phyloP scores from a whole-genome alignment of 2,329 filamentous ascomycete genomes.

The Botrytis aclada region DNA sequence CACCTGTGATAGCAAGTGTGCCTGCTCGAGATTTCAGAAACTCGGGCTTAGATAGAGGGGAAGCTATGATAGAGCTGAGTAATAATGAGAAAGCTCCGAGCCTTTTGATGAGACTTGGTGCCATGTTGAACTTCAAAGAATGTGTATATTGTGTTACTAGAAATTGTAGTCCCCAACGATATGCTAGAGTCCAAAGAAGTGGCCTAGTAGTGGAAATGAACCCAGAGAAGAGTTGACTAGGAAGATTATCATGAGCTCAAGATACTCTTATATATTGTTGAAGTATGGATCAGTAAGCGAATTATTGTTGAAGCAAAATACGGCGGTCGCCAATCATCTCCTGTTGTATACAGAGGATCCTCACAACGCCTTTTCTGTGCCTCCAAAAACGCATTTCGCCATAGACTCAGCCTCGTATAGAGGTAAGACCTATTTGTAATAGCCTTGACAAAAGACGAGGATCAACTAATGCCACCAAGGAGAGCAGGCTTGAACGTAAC shows the following conservation, averaged over 20 bases:
- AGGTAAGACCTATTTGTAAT: slow-evolving; percentile 1
- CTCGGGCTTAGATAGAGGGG: background rate
- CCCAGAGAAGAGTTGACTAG: background rate
- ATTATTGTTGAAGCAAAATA: background rate
- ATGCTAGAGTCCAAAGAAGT: background rate
- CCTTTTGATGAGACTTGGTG: background rate
- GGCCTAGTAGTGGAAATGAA: background rate
- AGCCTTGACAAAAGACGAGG: background rate
- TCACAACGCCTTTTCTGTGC: background rate
- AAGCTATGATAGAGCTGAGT: background rate
- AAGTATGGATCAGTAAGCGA: background rate
- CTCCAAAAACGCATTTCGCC: background rate
- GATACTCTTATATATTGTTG: background rate
- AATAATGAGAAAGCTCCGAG: background rate
- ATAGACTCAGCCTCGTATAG: slow-evolving; percentile 12
- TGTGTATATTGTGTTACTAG: background rate
- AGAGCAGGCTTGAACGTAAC: background rate
- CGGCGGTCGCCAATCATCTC: background rate
- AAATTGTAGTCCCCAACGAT: background rate
- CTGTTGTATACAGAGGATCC: background rate
- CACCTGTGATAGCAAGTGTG: slow-evolving; percentile 17
- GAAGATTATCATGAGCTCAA: background rate
- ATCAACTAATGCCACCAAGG: background rate
- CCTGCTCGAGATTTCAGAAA: background rate
- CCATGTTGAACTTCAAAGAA: background rate